Percentiles rank a stretch among this genome's conserved stretches.
These are phyloP conservation scores for Fusarium penzigii DNA, from an alignment of 2,329 filamentous ascomycete species.

Conservation along the genomic window DNA sequence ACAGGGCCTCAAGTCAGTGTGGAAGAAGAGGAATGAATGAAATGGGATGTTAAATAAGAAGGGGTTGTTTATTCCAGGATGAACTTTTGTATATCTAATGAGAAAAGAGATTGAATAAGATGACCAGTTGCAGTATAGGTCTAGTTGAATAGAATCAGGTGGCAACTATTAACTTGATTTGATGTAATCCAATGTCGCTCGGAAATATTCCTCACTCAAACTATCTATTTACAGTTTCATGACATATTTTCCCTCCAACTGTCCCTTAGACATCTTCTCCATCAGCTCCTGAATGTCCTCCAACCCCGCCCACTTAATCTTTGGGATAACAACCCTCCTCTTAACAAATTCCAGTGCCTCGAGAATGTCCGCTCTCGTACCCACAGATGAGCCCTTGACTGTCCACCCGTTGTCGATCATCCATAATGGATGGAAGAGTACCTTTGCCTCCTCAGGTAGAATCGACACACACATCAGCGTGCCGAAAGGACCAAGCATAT, in stretches of 20 bases:
- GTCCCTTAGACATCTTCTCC: constrained; percentile 16
- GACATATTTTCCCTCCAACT: constrained; percentile 20
- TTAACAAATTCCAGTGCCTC: constrained; percentile 44
- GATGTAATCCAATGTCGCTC: no score
- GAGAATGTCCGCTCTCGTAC: constrained; percentile 39
- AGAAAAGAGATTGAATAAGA: no score
- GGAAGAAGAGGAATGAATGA: constrained; percentile 9
- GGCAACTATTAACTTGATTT: no score
- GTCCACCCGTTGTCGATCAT: constrained; percentile 38
- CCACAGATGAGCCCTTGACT: constrained; percentile 38
- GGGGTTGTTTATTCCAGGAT: no score
- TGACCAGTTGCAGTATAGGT: no score
- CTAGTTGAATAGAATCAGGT: no score
- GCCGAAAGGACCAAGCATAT: constrained; percentile 33
- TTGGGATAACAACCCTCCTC: constrained; percentile 12
- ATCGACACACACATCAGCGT: constrained; percentile 43
- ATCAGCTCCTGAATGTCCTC: constrained; percentile 17
- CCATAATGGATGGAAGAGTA: constrained; percentile 35
- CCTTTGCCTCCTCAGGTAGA: constrained; percentile 25
- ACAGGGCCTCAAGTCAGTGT: constrained; percentile 17
- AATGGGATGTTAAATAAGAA: no score
- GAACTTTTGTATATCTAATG: no score
- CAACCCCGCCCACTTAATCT: constrained; percentile 12
- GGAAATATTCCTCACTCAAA: no score
- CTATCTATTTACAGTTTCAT: constrained; percentile 18